Conservation (phyloP, 768 basidiomycete genomes). For the Boletus bicolor region DNA sequence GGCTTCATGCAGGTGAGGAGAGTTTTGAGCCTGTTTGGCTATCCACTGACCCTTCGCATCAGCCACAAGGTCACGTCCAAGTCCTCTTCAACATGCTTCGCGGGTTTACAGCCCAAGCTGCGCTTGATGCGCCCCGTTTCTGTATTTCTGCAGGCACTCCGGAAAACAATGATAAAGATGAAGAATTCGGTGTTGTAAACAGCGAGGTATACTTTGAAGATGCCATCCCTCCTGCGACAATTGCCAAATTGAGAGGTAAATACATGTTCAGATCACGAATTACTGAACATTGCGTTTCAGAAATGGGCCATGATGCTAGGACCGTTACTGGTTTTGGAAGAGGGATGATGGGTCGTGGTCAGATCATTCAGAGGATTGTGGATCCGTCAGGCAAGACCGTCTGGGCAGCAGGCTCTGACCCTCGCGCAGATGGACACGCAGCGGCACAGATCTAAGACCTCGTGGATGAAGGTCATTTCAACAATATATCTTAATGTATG, state of each 20-base stretch:
- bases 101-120: slow-evolving; percentile 83
- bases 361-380: slow-evolving; percentile 81
- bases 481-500: slow-evolving; percentile 2
- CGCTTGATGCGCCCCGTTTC: slow-evolving; percentile 92
- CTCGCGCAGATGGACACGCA: slow-evolving; percentile 85
- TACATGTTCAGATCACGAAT: slow-evolving; percentile 3
- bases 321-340: slow-evolving; percentile 57
- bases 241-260: slow-evolving; percentile 66
- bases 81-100: slow-evolving; percentile 88
- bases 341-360: slow-evolving; percentile 75
- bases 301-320: slow-evolving; percentile 86
- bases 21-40: not conserved
- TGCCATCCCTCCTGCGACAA: slow-evolving; percentile 58
- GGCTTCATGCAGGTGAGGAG: slow-evolving; percentile 75
- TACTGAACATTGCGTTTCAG: slow-evolving; percentile 35
- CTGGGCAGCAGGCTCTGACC: slow-evolving; percentile 95
- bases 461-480: not conserved
- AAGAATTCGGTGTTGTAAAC: slow-evolving; percentile 59
- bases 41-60: not conserved
- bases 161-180: slow-evolving; percentile 47
- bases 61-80: slow-evolving; percentile 97
- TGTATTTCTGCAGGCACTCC: slow-evolving; percentile 88
- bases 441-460: slow-evolving; percentile 67
- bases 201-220: slow-evolving; percentile 91
- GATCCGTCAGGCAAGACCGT: slow-evolving; percentile 67